Evolutionary conservation across 2,329 filamentous ascomycete genomes (phyloP), one percentile per base, ranked within the genome.

Genomic region (Mollisia scopiformis): DNA sequence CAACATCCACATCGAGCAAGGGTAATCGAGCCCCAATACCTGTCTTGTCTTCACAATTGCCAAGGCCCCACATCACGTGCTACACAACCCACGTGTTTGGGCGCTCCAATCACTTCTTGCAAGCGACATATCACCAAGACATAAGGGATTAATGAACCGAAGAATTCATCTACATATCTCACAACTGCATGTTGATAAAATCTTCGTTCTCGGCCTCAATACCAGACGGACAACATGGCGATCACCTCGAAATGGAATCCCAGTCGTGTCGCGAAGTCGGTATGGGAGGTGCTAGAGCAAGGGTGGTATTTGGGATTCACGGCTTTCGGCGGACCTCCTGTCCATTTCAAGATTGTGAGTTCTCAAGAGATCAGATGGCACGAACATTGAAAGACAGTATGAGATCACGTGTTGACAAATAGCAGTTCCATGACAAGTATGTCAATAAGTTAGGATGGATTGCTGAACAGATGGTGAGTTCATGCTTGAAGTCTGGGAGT

Each of bases 331-430:
- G 88, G 88, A 0, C 88, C 88, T 2, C 83, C 88, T 0, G 88
- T 90, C 6, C 88, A 91, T 73, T 91, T 91, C 68, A 83, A 87
- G 67, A 90, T 90, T 58, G 78, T 81, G 60, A 33, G 47, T n/a
- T 10, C 11, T 16, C 7, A 46, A 37, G 30, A 54, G 31, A n/a
- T n/a, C n/a, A n/a, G n/a, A n/a, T n/a, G n/a, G n/a, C n/a, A n/a
- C n/a, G n/a, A n/a, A n/a, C n/a, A n/a, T n/a, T n/a, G n/a, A n/a
- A n/a, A n/a, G n/a, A n/a, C n/a, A n/a, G n/a, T n/a, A 37, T 56
- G 46, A 13, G 41, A 43, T 30, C n/a, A 6, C 30, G 6, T 33
- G 25, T 21, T 27, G 28, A 52, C n/a, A 41, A 25, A 3, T 23
- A 6, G 14, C 27, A 62, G 59, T 54, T 64, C 14, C 56, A 64